A percentile compares a stretch with the other conserved stretches of the same genome.
These are phyloP conservation scores for Hanseniaspora occidentalis DNA, from an alignment of 805 yeast species.

Conservation along the genomic window DNA sequence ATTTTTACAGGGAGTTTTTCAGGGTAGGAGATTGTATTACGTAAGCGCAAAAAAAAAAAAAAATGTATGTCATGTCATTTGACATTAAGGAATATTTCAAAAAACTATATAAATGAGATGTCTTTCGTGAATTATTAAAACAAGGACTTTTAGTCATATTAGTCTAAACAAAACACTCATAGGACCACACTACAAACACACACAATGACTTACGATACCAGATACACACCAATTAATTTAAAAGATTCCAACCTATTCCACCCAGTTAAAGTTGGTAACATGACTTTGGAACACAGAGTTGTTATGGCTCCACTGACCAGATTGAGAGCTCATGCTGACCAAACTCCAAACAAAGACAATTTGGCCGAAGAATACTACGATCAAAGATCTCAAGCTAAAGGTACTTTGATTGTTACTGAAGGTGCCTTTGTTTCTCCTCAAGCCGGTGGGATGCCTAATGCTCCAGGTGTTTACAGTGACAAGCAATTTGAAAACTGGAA, in stretches of 20 bases:
- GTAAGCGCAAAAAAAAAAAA: too few species aligned
- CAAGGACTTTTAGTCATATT: too few species aligned
- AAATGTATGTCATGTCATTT: too few species aligned
- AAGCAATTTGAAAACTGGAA: constrained; percentile 39
- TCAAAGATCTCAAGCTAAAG: constrained; percentile 37
- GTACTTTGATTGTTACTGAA: constrained; percentile 49
- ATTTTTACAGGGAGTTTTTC: too few species aligned
- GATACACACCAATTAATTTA: constrained; percentile 15
- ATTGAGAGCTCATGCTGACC: constrained; percentile 27
- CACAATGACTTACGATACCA: too few species aligned
- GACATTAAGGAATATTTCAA: too few species aligned
- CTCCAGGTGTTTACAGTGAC: constrained; percentile 38
- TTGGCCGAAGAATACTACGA: constrained; percentile 38
- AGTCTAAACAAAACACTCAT: too few species aligned
- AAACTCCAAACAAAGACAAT: constrained; percentile 27
- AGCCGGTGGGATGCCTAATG: constrained; percentile 29
- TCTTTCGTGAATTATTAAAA: too few species aligned
- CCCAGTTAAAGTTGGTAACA: constrained; percentile 32
- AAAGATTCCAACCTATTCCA: constrained; percentile 28
- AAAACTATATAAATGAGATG: too few species aligned
- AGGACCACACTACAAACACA: too few species aligned
- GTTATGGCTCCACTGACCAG: constrained; percentile 36
- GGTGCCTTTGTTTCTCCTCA: constrained; percentile 36
- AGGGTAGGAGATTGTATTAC: too few species aligned
- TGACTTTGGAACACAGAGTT: constrained; percentile 25